phyloP scores from a whole-genome alignment of 1,284 basidiomycete species.

The Ganoderma meredithae region DNA sequence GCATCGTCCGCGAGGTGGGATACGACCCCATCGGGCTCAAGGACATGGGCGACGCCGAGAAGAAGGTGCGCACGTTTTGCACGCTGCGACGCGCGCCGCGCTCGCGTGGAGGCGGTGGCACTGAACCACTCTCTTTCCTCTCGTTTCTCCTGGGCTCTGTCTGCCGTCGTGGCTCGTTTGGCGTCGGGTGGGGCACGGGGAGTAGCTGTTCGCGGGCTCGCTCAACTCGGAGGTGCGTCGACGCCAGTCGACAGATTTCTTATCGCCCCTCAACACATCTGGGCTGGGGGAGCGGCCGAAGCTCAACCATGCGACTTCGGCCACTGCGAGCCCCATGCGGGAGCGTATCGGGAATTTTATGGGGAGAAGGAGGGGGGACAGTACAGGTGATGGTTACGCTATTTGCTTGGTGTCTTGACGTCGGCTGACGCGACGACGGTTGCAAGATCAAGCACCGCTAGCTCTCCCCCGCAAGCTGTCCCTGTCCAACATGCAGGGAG shows the following conservation, averaged over 20 bases:
- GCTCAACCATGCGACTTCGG: slow-evolving; percentile 53
- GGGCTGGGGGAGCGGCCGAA: slow-evolving; percentile 64
- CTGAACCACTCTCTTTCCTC: slow-evolving; percentile 20
- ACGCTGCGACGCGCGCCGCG: slow-evolving; percentile 10
- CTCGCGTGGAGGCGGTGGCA: slow-evolving; percentile 6
- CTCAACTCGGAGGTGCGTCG: slow-evolving; percentile 84
- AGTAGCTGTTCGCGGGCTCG: slow-evolving; percentile 74
- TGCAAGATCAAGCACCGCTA: slow-evolving; percentile 55
- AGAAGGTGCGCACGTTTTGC: slow-evolving; percentile 69
- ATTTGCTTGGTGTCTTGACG: background rate
- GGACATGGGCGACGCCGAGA: slow-evolving; percentile 85
- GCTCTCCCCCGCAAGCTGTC: slow-evolving; percentile 71
- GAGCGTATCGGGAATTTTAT: slow-evolving; percentile 69
- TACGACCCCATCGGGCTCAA: slow-evolving; percentile 79
- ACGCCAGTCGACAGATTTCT: slow-evolving; percentile 77
- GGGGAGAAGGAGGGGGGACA: slow-evolving; percentile 65
- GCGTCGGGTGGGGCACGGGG: slow-evolving; percentile 20
- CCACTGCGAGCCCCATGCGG: slow-evolving; percentile 64
- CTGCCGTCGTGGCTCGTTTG: background rate
- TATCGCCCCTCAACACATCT: slow-evolving; percentile 62
- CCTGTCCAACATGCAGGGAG: slow-evolving; percentile 64
- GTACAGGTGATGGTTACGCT: slow-evolving; percentile 56
- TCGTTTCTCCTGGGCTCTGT: background rate
- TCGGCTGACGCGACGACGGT: slow-evolving; percentile 13
- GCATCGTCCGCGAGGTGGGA: slow-evolving; percentile 80